Base-by-base conservation (phyloP, 129 eudicot species). In the Chrysanthemum makinoi region DNA sequence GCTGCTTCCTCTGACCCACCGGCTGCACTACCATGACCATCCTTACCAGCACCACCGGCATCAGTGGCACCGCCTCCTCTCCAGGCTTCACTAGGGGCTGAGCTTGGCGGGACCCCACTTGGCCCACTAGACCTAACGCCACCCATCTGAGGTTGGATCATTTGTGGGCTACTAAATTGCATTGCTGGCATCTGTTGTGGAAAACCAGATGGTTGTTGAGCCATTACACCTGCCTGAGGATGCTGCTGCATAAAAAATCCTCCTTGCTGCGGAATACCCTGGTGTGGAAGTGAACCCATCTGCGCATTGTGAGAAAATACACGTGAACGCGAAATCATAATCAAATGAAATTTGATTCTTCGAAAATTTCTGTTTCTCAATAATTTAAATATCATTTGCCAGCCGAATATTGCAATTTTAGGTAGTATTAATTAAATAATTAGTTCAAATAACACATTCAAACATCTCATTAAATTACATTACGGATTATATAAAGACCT, bases 161-260 rank as follows among this genome's bases (percentile, higher is more conserved):
- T 65, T 55, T 80, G 95, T 50, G 89, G 87, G 79, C 65, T 81
- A 58, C 72, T 77, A 53, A 83, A 83, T 67, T 79, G 89, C 73
- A 84, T 77, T 53, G 72, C 61, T 28, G 90, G 88, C 79, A 84
- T 72, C 74, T 79, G 85, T 54, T 71, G 93, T 14, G 92, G 72
- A 65, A 83, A 87, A 17, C 80, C 64, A n/a, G 90, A 84, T 10
- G 81, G 85, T 65, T 84, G 89, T 66, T 90, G 97, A 55, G 82
- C 83, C 88, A 81, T 80, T 30, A 90, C 85, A 60, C 82, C 83
- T 15, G 66, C 78, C 33, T 88, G 88, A 20, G 78, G 96, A 52
- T 79, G 90, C 72, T 78, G 91, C 74, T 82, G 94, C 89, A 86
- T 86, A 66, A 83, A 88, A 72, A 80, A 88, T 53, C 93, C 98